Base-by-base conservation (phyloP, 495 filamentous ascomycete genomes). In the Acidomyces sp. region DNA sequence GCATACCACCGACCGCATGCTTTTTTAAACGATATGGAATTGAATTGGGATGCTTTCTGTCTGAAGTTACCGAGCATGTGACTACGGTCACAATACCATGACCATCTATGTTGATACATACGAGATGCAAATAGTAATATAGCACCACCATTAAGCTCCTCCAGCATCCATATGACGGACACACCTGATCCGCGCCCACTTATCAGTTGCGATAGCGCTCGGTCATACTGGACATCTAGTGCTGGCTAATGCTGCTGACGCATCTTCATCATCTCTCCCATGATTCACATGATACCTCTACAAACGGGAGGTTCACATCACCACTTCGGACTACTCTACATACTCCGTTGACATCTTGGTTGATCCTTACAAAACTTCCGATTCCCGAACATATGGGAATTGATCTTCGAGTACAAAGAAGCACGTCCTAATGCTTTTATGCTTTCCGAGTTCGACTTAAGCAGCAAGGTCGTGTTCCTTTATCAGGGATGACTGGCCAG, bases 341-440 rank as follows among this genome's bases (percentile, higher is more conserved):
- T 40, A 33, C 19, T 11, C 6, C 4, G 23, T 35, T 3, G 33
- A 35, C 2, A 35, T 43, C 12, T n/a, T 9, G 10, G 19, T 46
- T 32, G 43, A 46, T 19, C 43, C 39, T 25, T 46, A 46, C 28
- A 46, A 46, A 32, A 30, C 12, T 16, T 32, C 35, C 3, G 43
- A 46, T 18, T 26, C 23, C 22, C 43, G 43, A n/a, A 46, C 35
- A 0, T 46, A 33, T 21, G 2, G 16, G 11, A 46, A 46, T 25
- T 6, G 41, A 22, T 44, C 25, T 19, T 44, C 33, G 41, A 29
- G 39, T 2, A 46, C 17, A 20, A 16, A 12, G 3, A 32, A n/a
- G n/a, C 29, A 15, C 29, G 3, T 5, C 3, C 18, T 5, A 5
- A 32, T 5, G 5, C 10, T 3, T 3, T 3, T n/a, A 32, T n/a